These are phyloP conservation scores for Brettanomyces custersianus DNA, from an alignment of 805 yeast species.

Conservation along the genomic window DNA sequence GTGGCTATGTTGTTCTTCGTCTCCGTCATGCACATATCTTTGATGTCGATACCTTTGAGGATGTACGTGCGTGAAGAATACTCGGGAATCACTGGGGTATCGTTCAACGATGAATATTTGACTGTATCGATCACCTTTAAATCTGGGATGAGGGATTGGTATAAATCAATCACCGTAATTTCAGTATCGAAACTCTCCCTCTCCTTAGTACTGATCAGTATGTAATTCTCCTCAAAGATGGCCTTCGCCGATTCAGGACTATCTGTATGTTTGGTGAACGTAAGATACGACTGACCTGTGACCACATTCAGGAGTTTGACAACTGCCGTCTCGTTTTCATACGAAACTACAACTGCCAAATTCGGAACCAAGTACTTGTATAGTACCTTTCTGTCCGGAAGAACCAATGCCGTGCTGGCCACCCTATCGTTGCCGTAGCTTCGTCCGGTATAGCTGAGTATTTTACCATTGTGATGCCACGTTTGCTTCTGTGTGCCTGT, in stretches of 20 bases:
- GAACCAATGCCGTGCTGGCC: slow-evolving; percentile 58
- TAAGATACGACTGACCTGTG: slow-evolving; percentile 50
- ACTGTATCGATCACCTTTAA: slow-evolving; percentile 8
- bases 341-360: slow-evolving; percentile 41
- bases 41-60: slow-evolving; percentile 46
- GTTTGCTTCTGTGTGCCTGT: slow-evolving; percentile 11
- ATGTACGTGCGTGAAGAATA: slow-evolving; percentile 48
- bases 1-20: slow-evolving; percentile 63
- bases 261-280: slow-evolving; percentile 25
- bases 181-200: slow-evolving; percentile 38
- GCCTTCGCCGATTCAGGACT: slow-evolving; percentile 33
- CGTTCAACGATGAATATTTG: slow-evolving; percentile 13
- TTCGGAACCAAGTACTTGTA: slow-evolving; percentile 82
- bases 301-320: slow-evolving; percentile 56
- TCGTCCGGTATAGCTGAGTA: slow-evolving; percentile 32
- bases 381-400: slow-evolving; percentile 62
- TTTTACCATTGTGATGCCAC: slow-evolving; percentile 25
- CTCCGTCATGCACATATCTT: slow-evolving; percentile 40
- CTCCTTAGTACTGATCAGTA: slow-evolving; percentile 58
- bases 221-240: slow-evolving; percentile 76
- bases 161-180: slow-evolving; percentile 68
- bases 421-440: slow-evolving; percentile 30
- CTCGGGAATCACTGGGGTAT: slow-evolving; percentile 32
- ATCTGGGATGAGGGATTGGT: slow-evolving; percentile 54
- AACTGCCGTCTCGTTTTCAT: slow-evolving; percentile 27